Percentiles rank a stretch among this genome's conserved stretches.
Evolutionary conservation across 306 rosid genomes (phyloP).

Genomic region (Clitoria ternatea): DNA sequence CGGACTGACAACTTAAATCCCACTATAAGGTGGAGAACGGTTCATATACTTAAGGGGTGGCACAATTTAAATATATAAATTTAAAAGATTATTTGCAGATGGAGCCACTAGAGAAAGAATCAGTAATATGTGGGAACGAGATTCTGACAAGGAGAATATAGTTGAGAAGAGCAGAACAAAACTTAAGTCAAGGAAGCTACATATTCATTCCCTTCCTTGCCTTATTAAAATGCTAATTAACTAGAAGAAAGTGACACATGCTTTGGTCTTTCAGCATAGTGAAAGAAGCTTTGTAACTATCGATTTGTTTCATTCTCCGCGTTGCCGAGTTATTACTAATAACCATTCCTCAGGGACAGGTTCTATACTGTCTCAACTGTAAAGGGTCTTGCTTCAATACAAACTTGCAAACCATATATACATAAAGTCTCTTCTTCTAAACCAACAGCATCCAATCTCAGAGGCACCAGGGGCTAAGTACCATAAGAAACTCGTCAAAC

Average conservation of each 20-base stretch:
- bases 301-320: neutral
- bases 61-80: neutral
- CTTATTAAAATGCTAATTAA: neutral
- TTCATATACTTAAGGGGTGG: neutral
- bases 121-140: neutral
- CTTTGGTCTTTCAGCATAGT: neutral
- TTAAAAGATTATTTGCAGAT: neutral
- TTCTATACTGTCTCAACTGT: neutral
- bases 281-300: constrained; percentile 23
- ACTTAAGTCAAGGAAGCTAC: neutral
- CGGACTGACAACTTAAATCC: no score
- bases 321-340: neutral
- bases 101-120: neutral
- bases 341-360: neutral
- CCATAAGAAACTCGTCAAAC: neutral
- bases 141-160: constrained; percentile 20
- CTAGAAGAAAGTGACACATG: constrained; percentile 4
- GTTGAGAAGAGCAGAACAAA: constrained; percentile 18
- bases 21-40: no score
- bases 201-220: neutral
- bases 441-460: neutral
- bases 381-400: neutral
- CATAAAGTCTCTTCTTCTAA: neutral
- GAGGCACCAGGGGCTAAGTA: neutral
- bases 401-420: neutral